Percentiles rank a stretch among this genome's conserved stretches.
Conservation (phyloP, 2,329 filamentous ascomycete species). For the Xylariaceae sp. region DNA sequence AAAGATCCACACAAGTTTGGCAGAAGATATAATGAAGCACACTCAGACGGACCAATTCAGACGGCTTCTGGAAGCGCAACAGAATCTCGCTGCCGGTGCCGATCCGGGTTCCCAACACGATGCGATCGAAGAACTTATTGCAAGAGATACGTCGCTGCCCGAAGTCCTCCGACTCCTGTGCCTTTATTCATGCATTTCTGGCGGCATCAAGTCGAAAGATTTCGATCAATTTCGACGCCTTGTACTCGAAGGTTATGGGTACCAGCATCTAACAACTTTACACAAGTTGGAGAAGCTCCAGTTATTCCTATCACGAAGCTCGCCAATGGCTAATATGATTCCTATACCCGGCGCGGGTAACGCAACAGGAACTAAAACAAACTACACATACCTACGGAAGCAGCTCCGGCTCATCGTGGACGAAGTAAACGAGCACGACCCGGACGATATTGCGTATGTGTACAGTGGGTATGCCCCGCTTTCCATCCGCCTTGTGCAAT, state of each 20-base stretch:
- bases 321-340: conserved; percentile 80
- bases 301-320: conserved; percentile 78
- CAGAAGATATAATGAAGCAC: conserved; percentile 93
- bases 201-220: conserved; percentile 86
- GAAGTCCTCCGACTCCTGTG: conserved; percentile 85
- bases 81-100: conserved; percentile 88
- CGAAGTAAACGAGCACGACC: conserved; percentile 93
- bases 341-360: conserved; percentile 69
- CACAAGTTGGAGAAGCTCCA: conserved; percentile 88
- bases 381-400: conserved; percentile 88
- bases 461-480: conserved; percentile 97
- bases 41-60: conserved; percentile 90
- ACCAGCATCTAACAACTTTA: conserved; percentile 91
- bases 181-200: conserved; percentile 87
- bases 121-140: conserved; percentile 91
- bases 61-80: conserved; percentile 88
- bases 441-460: conserved; percentile 95
- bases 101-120: conserved; percentile 91
- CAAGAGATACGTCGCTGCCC: conserved; percentile 79
- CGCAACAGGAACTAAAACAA: conserved; percentile 74
- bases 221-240: conserved; percentile 88
- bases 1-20: conserved; percentile 89
- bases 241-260: conserved; percentile 90
- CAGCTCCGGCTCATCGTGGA: conserved; percentile 89
- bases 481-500: conserved; percentile 89